Percentiles rank a stretch among this genome's conserved stretches.
Evolutionary conservation across 140 eudicot genomes (phyloP).

Genomic region (Erigeron philadelphicus): DNA sequence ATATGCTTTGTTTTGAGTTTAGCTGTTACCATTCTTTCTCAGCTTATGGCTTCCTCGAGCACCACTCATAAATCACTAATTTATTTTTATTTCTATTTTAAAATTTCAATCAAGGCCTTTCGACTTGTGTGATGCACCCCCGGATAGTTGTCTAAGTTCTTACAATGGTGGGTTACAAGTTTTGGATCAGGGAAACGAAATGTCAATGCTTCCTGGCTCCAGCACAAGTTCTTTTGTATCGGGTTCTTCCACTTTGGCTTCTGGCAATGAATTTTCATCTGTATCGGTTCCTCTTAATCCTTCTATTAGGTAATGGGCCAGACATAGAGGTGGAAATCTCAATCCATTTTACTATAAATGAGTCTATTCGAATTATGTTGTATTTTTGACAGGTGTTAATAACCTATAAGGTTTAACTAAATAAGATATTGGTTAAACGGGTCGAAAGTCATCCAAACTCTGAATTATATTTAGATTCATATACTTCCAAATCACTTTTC

Average conservation of each 20-base stretch:
- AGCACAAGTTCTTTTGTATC: conserved; percentile 29
- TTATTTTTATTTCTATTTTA: not conserved
- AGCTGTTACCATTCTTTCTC: not conserved
- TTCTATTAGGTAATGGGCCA: conserved; percentile 51
- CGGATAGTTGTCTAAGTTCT: conserved; percentile 56
- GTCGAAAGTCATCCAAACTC: no score
- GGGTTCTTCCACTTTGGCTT: conserved; percentile 36
- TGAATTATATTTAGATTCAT: no score
- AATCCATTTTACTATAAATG: no score
- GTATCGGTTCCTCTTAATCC: conserved; percentile 43
- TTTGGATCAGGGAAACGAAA: conserved; percentile 35
- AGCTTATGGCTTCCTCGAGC: not conserved
- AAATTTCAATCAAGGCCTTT: conserved; percentile 52
- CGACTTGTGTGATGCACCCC: conserved; percentile 54
- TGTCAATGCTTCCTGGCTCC: conserved; percentile 44
- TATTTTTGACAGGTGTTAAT: no score
- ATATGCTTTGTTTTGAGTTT: conserved; percentile 8
- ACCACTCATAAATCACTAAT: conserved; percentile 3
- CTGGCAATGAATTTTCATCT: conserved; percentile 41
- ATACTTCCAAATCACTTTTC: no score
- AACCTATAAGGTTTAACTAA: no score
- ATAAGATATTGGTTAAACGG: no score
- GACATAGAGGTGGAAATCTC: no score
- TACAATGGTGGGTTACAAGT: conserved; percentile 43
- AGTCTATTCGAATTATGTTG: no score